Base-by-base conservation (phyloP, 768 basidiomycete genomes). In the Hortiboletus flavorubellus region DNA sequence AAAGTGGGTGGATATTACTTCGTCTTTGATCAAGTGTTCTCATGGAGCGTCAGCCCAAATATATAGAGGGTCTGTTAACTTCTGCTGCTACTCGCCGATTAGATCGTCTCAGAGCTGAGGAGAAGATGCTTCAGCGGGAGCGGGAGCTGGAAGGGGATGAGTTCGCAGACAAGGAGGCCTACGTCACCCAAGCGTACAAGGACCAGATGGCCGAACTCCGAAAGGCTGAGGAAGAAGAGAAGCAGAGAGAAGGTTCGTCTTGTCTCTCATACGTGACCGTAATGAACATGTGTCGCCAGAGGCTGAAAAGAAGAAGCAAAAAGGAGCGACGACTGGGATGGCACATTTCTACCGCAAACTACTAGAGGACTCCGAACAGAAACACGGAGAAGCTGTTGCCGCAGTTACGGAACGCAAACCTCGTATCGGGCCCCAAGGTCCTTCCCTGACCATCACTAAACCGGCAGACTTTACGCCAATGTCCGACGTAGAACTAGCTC, bases 171-270 rank as follows among this genome's bases (percentile, higher is more conserved):
- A 98, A 95, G 76, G 97, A 98, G 51, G 79, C 85, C n/a, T 99
- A 98, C 64, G 96, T 98, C 47, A 99, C 97, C 1, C 91, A 93
- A 65, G 93, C 92, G 23, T 99, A 99, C 75, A 94, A 93, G 69
- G 89, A 91, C 46, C 97, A 98, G 72, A 90, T 97, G 85, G 94
- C 84, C 46, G 91, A 95, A 72, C 84, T 98, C 7, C 79, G 92
- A 53, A 80, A 74, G 66, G 93, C 94, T 0, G 97, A 98, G 67
- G 93, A 93, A 67, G 96, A 98, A 65, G 97, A 98, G 72, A 88
- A 79, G 72, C 72, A 76, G 64, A 79, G 87, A 60, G 96, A 98
- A 74, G 97, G 96, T 93, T 59, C 43, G 81, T 75, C 14, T 14
- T 30, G 26, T 34, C 12, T 50, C 44, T 45, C 2, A 18, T 49